Conservation (phyloP, 1,284 basidiomycete genomes). For the Ganoderma leucocontextum region DNA sequence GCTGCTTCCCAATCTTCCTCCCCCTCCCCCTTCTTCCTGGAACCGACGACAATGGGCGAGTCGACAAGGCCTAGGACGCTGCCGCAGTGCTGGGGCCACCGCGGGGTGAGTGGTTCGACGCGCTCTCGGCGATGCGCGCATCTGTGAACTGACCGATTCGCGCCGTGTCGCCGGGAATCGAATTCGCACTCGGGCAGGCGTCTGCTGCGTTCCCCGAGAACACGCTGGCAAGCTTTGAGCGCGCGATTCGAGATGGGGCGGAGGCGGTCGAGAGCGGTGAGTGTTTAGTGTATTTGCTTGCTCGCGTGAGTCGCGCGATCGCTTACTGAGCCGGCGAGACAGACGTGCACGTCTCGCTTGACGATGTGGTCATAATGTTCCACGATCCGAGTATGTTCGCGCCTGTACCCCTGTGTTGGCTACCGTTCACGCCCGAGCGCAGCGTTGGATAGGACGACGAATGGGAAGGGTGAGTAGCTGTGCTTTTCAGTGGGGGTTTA, state of each 20-base stretch:
- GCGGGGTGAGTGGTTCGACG: constrained; percentile 71
- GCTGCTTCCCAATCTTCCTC: background rate
- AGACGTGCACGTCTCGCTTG: constrained; percentile 96
- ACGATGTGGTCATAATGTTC: constrained; percentile 94
- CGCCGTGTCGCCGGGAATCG: constrained; percentile 1
- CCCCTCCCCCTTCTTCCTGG: background rate
- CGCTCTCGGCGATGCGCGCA: constrained; percentile 5
- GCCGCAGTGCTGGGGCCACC: constrained; percentile 91
- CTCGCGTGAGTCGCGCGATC: background rate
- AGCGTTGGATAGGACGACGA: constrained; percentile 76
- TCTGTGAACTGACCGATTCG: constrained; percentile 18
- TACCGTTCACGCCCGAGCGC: constrained; percentile 24
- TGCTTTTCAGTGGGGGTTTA: constrained; percentile 2
- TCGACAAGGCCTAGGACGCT: constrained; percentile 25
- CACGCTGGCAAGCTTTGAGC: constrained; percentile 91
- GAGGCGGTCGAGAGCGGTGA: constrained; percentile 95
- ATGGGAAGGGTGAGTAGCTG: constrained; percentile 60
- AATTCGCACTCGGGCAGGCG: constrained; percentile 60
- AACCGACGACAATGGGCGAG: background rate
- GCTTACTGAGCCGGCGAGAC: constrained; percentile 31
- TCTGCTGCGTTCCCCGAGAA: constrained; percentile 91
- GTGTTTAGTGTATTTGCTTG: constrained; percentile 38
- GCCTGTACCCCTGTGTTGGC: constrained; percentile 17
- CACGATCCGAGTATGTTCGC: constrained; percentile 83
- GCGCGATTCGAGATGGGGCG: constrained; percentile 91